Evolutionary conservation across 2,329 filamentous ascomycete genomes (phyloP), one percentile per base, ranked within the genome.

Genomic region (Pyrenophora graminea): DNA sequence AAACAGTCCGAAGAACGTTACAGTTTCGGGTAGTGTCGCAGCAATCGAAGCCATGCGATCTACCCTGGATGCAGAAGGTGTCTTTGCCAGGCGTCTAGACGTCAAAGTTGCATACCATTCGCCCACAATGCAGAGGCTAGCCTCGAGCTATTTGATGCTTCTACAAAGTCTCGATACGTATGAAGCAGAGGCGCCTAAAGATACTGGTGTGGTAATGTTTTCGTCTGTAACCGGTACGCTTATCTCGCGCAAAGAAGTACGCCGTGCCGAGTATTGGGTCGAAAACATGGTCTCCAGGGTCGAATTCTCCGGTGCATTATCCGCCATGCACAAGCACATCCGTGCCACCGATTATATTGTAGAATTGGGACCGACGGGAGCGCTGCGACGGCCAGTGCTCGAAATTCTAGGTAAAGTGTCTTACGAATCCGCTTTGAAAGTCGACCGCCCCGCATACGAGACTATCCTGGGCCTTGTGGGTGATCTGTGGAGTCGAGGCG

Each of bases 281-380:
- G 12, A 18, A 6, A 39, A 39, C 19, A 39, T 39, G 36, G 18
- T 39, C 36, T 39, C 36, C 10, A 77, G 2, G 72, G 76, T 21
- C 67, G 59, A 10, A 77, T 77, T 0, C 80, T 79, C 43, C 77
- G 79, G 45, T 76, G 74, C 1, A 67, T 70, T 32, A 74, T 77
- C 33, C 77, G 76, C 74, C 19, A 65, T 2, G 27, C 27, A 13
- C 9, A 30, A 30, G 10, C 2, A 12, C 9, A 5, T 30, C 27
- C 2, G 9, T 30, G 10, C 25, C 4, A 36, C 53, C 9, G 33
- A 48, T 2, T 31, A 38, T 61, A 13, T 44, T 18, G 8, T 61
- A 13, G 69, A 73, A 34, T 53, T 72, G 7, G 71, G 71, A 2
- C 70, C 71, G 8, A 69, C 73, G 46, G 59, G 67, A 1, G 67